These are phyloP conservation scores for Vinca minor DNA, from an alignment of 257 asterid species.

Conservation along the genomic window DNA sequence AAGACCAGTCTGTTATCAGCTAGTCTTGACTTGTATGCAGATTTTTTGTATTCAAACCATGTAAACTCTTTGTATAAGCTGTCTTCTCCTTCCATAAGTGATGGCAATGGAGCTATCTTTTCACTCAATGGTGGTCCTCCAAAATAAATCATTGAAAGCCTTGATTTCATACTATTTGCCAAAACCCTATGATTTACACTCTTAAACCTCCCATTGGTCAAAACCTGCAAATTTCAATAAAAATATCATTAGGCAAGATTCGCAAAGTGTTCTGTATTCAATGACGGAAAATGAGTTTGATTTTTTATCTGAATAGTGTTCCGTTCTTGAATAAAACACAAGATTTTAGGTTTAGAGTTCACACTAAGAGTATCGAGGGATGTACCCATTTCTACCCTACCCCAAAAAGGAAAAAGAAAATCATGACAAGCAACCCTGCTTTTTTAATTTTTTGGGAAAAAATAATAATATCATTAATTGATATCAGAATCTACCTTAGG, in stretches of 20 bases:
- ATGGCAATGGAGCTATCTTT: slow-evolving; percentile 32
- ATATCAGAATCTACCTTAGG: no score
- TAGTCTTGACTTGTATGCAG: slow-evolving; percentile 26
- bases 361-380: no score
- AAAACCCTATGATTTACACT: slow-evolving; percentile 33
- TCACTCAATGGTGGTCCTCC: slow-evolving; percentile 39
- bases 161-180: slow-evolving; percentile 24
- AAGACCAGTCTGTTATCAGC: slow-evolving; percentile 27
- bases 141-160: slow-evolving; percentile 34
- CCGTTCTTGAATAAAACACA: no score
- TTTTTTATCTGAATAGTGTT: background rate
- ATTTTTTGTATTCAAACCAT: slow-evolving; percentile 36
- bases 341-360: no score
- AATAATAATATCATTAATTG: no score
- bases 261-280: background rate
- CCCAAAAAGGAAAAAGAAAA: no score
- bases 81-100: slow-evolving; percentile 27
- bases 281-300: background rate
- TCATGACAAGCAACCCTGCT: no score
- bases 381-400: no score
- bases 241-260: background rate
- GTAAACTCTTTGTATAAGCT: slow-evolving; percentile 38
- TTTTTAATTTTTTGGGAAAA: no score
- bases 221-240: slow-evolving; percentile 21
- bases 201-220: slow-evolving; percentile 38